Percentiles rank a stretch among this genome's conserved stretches.
Conservation (phyloP, 345 rosid species). For the Physaria fendleri region DNA sequence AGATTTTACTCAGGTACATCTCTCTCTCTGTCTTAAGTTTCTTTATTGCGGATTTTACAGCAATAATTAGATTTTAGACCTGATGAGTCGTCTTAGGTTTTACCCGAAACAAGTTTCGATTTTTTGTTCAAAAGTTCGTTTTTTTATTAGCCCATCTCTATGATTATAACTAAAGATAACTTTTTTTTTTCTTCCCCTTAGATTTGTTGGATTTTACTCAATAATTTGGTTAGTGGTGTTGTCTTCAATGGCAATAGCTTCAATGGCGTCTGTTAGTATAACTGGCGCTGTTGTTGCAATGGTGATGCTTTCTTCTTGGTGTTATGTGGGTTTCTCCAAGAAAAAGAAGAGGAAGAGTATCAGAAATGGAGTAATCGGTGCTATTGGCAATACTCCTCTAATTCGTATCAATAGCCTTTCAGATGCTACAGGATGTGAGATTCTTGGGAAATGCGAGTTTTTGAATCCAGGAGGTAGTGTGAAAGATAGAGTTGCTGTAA, state of each 20-base stretch:
- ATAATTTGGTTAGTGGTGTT: too few relatives aligned
- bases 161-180: too few relatives aligned
- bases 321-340: slow-evolving; percentile 32
- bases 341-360: slow-evolving; percentile 33
- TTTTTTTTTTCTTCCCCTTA: too few relatives aligned
- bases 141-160: background rate
- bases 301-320: slow-evolving; percentile 45
- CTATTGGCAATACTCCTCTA: slow-evolving; percentile 83
- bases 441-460: slow-evolving; percentile 93
- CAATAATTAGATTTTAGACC: slow-evolving; percentile 20
- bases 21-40: background rate
- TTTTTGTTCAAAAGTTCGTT: background rate
- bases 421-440: slow-evolving; percentile 95
- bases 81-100: slow-evolving; percentile 1
- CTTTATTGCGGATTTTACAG: background rate
- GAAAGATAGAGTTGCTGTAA: slow-evolving; percentile 85
- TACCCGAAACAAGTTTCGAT: background rate
- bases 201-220: too few relatives aligned
- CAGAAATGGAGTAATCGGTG: slow-evolving; percentile 52
- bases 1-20: slow-evolving; percentile 14
- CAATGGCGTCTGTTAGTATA: slow-evolving; percentile 49
- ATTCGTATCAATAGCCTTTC: slow-evolving; percentile 90
- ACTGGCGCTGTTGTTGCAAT: slow-evolving; percentile 38
- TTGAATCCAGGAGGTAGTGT: slow-evolving; percentile 98
- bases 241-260: background rate